Evolutionary conservation across 2,329 filamentous ascomycete genomes (phyloP), one percentile per base, ranked within the genome.

Genomic region (Stemphylium vesicarium): DNA sequence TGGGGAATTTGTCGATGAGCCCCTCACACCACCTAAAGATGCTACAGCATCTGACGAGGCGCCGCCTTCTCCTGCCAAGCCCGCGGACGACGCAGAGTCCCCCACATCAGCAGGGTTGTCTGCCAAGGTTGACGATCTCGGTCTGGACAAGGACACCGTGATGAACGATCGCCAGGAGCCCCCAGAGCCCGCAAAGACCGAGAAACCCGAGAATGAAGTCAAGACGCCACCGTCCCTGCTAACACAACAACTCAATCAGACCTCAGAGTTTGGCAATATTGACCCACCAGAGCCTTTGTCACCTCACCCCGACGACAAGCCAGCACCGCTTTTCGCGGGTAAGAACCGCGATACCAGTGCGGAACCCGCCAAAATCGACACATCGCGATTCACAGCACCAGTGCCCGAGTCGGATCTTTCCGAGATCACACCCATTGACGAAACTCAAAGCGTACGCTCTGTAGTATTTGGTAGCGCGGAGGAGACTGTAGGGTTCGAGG

Each of bases 1-100:
- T 50, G 88, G 89, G 46, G 88, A 91, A 54, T 90, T 93, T 69
- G 88, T 92, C 16, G 89, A 93, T 58, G 89, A 93, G 72, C 88
- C 90, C 2, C 79, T 92, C 15, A 89, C 85, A 62, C 90, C 89
- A 50, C 59, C 66, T 18, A 68, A 74, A 36, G 64, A 66, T 26
- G 43, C 60, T 49, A 9, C 63, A 50, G 43, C 68, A 53, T 50
- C 63, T 56, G 33, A 64, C 24, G 57, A 61, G 3, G 38, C 65
- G 2, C 58, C 62, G 22, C 24, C 62, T 5, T 62, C 66, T 16
- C 53, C 64, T 24, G 50, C 62, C 12, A 71, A 69, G 48, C 51
- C 62, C n/a, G 59, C 50, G 7, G 72, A 72, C 24, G 63, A 73
- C 48, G 74, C 73, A 32, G 73, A 76, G 48, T 74, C 76, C 71